Evolutionary conservation across 495 filamentous ascomycete species (phyloP).

Genomic region (Parachaetomium inaequale): DNA sequence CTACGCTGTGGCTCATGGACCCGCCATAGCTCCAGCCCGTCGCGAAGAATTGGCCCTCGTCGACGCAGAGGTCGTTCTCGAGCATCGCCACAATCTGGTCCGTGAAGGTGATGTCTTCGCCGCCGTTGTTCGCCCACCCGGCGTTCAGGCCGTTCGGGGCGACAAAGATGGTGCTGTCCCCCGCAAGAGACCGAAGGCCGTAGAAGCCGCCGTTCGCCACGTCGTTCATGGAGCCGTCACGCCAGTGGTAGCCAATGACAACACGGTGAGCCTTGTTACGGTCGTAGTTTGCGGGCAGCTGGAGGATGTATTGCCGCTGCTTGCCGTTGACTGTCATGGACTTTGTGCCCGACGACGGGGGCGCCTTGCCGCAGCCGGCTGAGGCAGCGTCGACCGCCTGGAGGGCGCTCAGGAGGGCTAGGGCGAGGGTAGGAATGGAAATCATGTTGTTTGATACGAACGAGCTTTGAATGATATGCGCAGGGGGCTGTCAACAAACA

Average conservation of each 20-base stretch:
- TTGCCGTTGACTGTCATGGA: slow-evolving; percentile 32
- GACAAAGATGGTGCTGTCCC: slow-evolving; percentile 43
- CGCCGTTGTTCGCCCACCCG: slow-evolving; percentile 45
- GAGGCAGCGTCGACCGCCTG: slow-evolving; percentile 23
- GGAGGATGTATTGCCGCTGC: slow-evolving; percentile 38
- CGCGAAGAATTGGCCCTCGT: slow-evolving; percentile 42
- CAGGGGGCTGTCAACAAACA: neutral
- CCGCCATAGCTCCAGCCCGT: slow-evolving; percentile 49
- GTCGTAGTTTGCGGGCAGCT: slow-evolving; percentile 43
- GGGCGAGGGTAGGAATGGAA: slow-evolving; percentile 4
- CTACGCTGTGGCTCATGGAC: slow-evolving; percentile 46
- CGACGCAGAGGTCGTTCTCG: slow-evolving; percentile 42
- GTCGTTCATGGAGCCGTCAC: slow-evolving; percentile 38
- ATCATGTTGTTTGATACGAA: slow-evolving; percentile 1
- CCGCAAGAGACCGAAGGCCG: slow-evolving; percentile 36
- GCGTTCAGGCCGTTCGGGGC: slow-evolving; percentile 44
- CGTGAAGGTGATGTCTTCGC: slow-evolving; percentile 45
- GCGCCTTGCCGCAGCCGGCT: slow-evolving; percentile 40
- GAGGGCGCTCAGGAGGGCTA: slow-evolving; percentile 9
- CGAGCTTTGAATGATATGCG: neutral
- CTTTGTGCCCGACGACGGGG: slow-evolving; percentile 32
- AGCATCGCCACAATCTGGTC: slow-evolving; percentile 36
- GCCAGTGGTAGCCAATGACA: slow-evolving; percentile 43
- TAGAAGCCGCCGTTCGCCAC: slow-evolving; percentile 29
- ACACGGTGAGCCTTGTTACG: slow-evolving; percentile 36